Conservation (phyloP, 2,329 filamentous ascomycete species). For the Paracoccidioides brasiliensis region DNA sequence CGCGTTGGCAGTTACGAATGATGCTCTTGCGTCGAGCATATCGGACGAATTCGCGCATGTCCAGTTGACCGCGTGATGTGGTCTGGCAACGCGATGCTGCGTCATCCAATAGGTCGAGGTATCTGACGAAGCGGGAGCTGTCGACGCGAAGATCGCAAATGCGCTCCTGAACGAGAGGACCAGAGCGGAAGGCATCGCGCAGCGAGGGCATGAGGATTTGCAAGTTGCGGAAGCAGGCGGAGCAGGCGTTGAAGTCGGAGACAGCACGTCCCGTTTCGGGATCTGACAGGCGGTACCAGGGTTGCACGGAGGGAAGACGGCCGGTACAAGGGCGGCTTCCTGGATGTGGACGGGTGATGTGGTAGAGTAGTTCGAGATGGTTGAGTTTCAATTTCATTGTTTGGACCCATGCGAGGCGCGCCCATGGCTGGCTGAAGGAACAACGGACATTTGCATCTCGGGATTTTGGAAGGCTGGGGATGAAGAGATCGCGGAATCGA, state of each 20-base stretch:
- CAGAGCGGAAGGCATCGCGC: slow-evolving; percentile 46
- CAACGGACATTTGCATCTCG: slow-evolving; percentile 51
- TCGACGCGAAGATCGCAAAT: slow-evolving; percentile 58
- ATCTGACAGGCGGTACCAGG: slow-evolving; percentile 67
- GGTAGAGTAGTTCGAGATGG: slow-evolving; percentile 56
- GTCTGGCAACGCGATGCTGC: slow-evolving; percentile 35
- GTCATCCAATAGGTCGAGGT: slow-evolving; percentile 44
- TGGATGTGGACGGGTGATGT: slow-evolving; percentile 51
- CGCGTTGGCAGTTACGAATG: slow-evolving; percentile 51
- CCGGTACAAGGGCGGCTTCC: slow-evolving; percentile 46
- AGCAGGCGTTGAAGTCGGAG: slow-evolving; percentile 61
- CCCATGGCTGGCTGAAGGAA: slow-evolving; percentile 72
- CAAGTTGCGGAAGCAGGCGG: slow-evolving; percentile 57
- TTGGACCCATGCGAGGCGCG: slow-evolving; percentile 70
- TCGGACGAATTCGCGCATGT: slow-evolving; percentile 50
- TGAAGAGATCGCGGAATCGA: slow-evolving; percentile 54
- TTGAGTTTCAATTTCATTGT: slow-evolving; percentile 56
- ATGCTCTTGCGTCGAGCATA: slow-evolving; percentile 47
- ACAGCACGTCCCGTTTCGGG: slow-evolving; percentile 51
- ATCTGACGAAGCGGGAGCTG: slow-evolving; percentile 43
- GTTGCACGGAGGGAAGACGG: slow-evolving; percentile 41
- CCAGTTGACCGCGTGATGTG: slow-evolving; percentile 20
- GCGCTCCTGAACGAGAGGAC: slow-evolving; percentile 37
- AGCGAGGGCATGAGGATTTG: slow-evolving; percentile 63
- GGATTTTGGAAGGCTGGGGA: slow-evolving; percentile 45